phyloP scores from a whole-genome alignment of 2,329 filamentous ascomycete species.

The Chrysoporthe deuterocubensis region DNA sequence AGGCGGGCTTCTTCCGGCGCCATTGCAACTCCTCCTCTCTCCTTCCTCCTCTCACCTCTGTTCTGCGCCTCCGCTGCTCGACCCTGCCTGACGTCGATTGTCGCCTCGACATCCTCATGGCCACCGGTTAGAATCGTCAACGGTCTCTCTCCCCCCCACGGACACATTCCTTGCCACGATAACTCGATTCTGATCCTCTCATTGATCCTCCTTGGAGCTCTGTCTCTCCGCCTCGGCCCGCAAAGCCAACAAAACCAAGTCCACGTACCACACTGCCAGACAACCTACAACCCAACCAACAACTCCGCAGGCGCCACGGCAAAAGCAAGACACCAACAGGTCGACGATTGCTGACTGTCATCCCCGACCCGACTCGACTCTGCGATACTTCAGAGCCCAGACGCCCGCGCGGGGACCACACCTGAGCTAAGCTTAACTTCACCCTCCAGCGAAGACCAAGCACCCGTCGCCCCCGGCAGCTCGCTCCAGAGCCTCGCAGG shows the following conservation, averaged over 20 bases:
- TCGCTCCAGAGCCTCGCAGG: conserved; percentile 50
- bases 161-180: conserved; percentile 28
- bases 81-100: conserved; percentile 12
- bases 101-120: conserved; percentile 21
- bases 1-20: too few relatives aligned
- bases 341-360: conserved; percentile 23
- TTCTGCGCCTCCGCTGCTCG: conserved; percentile 13
- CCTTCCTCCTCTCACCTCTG: conserved; percentile 13
- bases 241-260: conserved; percentile 23
- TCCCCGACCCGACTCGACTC: conserved; percentile 15
- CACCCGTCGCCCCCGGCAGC: conserved; percentile 8
- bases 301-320: background rate
- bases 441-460: background rate
- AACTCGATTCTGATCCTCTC: conserved; percentile 29
- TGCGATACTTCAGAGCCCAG: conserved; percentile 6
- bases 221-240: conserved; percentile 24
- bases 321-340: background rate
- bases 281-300: conserved; percentile 11
- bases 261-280: conserved; percentile 20
- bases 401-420: background rate
- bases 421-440: background rate
- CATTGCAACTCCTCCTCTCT: background rate
- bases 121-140: conserved; percentile 15
- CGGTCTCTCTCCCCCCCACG: conserved; percentile 11
- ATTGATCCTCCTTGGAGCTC: conserved; percentile 30